These are phyloP conservation scores for Maudiozyma turicensis DNA, from an alignment of 805 yeast species.

Conservation along the genomic window DNA sequence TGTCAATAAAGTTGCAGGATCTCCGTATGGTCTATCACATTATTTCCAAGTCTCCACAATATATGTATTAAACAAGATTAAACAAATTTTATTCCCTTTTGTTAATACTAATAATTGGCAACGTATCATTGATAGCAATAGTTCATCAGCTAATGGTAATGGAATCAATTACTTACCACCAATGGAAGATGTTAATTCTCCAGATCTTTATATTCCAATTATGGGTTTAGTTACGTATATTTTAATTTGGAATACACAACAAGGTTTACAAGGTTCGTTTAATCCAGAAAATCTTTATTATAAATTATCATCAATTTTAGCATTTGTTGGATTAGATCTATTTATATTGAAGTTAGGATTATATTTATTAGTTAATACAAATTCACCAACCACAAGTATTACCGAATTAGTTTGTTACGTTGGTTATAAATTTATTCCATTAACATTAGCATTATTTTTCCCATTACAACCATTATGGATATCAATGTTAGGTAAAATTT, in stretches of 20 bases:
- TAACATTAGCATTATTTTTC: constrained; percentile 45
- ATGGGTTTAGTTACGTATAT: constrained; percentile 90
- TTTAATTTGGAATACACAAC: constrained; percentile 69
- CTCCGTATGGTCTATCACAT: constrained; percentile 51
- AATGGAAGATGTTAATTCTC: constrained; percentile 81
- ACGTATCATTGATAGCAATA: constrained; percentile 33
- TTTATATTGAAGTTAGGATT: constrained; percentile 69
- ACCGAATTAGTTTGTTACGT: constrained; percentile 84
- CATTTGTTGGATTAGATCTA: constrained; percentile 71
- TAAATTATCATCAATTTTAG: constrained; percentile 77
- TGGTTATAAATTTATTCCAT: constrained; percentile 89
- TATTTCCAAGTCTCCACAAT: constrained; percentile 88
- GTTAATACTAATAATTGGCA: constrained; percentile 75
- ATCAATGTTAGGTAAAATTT: constrained; percentile 38
- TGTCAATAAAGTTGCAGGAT: constrained; percentile 32
- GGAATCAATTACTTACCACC: constrained; percentile 45
- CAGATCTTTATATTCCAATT: constrained; percentile 89
- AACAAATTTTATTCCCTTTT: constrained; percentile 77
- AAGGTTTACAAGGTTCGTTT: constrained; percentile 81
- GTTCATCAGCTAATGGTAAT: constrained; percentile 4
- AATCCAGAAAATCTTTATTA: constrained; percentile 89
- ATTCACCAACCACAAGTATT: constrained; percentile 35
- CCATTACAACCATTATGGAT: constrained; percentile 37
- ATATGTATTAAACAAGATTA: constrained; percentile 68
- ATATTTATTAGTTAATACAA: constrained; percentile 45